phyloP scores from a whole-genome alignment of 305 asterid genomes.

The Plantago coronopus region DNA sequence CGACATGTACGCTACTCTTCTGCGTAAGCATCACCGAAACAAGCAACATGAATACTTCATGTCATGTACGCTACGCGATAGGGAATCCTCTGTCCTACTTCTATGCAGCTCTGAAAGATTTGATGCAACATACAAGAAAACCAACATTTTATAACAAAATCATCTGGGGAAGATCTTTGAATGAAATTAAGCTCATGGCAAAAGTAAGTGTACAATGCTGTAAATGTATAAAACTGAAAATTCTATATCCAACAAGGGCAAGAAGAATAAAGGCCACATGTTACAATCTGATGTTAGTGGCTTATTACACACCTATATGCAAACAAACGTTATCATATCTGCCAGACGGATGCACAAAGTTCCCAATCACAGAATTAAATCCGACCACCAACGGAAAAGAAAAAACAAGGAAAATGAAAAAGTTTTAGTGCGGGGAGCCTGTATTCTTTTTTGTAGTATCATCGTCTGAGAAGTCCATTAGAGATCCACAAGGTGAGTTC shows the following conservation, averaged over 20 bases:
- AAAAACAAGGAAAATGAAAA: slow-evolving; percentile 24
- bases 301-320: slow-evolving; percentile 24
- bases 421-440: slow-evolving; percentile 40
- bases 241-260: slow-evolving; percentile 1
- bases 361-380: too few species aligned
- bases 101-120: too few species aligned
- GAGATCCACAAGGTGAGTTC: slow-evolving; percentile 51
- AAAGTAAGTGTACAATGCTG: background rate
- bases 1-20: too few species aligned
- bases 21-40: too few species aligned
- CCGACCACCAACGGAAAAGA: background rate
- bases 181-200: too few species aligned
- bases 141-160: too few species aligned
- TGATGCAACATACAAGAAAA: too few species aligned
- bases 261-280: slow-evolving; percentile 1
- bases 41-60: too few species aligned
- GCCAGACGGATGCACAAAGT: slow-evolving; percentile 14
- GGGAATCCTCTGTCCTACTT: too few species aligned
- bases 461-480: slow-evolving; percentile 26
- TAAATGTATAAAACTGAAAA: background rate
- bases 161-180: too few species aligned
- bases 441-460: slow-evolving; percentile 41
- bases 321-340: slow-evolving; percentile 7
- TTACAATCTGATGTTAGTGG: slow-evolving; percentile 17
- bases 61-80: too few species aligned